Base-by-base conservation (phyloP, 2,329 filamentous ascomycete species). In the Cladophialophora carrionii region DNA sequence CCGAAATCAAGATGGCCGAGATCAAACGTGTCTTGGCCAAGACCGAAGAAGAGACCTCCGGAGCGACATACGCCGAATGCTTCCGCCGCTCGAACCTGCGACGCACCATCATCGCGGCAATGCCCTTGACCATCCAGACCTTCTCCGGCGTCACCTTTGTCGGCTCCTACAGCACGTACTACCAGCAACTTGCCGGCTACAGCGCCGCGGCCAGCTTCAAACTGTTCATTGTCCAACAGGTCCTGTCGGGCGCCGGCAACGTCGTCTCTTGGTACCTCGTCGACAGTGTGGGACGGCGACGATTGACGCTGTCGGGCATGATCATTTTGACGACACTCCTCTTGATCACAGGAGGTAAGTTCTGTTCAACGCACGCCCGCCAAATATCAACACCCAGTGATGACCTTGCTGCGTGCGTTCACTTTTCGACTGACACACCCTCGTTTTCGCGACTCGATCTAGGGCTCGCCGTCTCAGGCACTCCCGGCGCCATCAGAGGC, bases 321-420 rank as follows among this genome's bases (percentile, higher is more conserved):
- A 74, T 83, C 5, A 82, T 81, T 0, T 83, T 82, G 0, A 82
- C 81, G 0, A 76, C 82, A 6, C 78, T 85, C 34, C 53, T 62
- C 6, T 46, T 62, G 81, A 82, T 68, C 76, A 77, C 73, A 7
- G 78, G 77, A 46, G 76, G 78, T 66, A 32, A 14, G 57, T 29
- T 26, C 26, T 17, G n/a, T n/a, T n/a, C n/a, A n/a, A n/a, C n/a
- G n/a, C n/a, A n/a, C n/a, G n/a, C n/a, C n/a, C n/a, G n/a, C n/a
- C n/a, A n/a, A n/a, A n/a, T n/a, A 32, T 1, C 4, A 20, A 43
- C 34, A 26, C 22, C 46, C 46, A 9, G 46, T 41, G 34, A 24
- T 12, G 20, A 26, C 26, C 17, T 48, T 2, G 4, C n/a, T 43
- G 32, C 9, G 8, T 4, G 32, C 9, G 32, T 34, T 34, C 32